phyloP scores from a whole-genome alignment of 2,329 filamentous ascomycete species.

The Plectosphaerella plurivora region DNA sequence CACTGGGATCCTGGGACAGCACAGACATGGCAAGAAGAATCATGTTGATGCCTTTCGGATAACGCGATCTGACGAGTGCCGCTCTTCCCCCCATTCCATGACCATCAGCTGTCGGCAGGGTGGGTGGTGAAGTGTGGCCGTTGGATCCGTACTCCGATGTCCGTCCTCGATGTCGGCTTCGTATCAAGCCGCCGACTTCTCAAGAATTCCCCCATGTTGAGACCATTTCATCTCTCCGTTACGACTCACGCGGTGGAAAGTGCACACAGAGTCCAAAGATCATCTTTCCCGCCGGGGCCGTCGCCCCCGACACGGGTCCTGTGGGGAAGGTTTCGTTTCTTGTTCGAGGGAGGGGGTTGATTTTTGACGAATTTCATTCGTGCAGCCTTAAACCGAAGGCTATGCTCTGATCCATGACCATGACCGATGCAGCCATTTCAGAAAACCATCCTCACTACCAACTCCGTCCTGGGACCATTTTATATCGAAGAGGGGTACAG shows the following conservation, averaged over 20 bases:
- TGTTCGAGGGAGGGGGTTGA: constrained; percentile 9
- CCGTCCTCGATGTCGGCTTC: neutral
- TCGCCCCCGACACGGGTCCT: too few relatives aligned
- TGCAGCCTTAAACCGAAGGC: constrained; percentile 48
- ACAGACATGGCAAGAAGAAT: neutral
- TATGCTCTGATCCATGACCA: constrained; percentile 51
- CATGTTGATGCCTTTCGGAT: neutral
- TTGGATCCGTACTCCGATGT: neutral
- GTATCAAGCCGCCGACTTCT: neutral
- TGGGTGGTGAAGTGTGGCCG: neutral
- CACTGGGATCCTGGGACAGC: neutral
- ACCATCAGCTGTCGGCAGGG: neutral
- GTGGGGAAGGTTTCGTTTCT: constrained; percentile 2
- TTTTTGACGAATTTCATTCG: constrained; percentile 48
- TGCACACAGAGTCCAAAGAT: constrained; percentile 6
- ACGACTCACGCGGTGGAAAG: neutral
- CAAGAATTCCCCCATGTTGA: neutral
- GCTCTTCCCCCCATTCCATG: neutral
- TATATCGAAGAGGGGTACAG: constrained; percentile 98
- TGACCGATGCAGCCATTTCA: constrained; percentile 56
- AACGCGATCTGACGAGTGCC: neutral
- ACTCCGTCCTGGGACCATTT: constrained; percentile 52
- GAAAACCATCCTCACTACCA: constrained; percentile 58
- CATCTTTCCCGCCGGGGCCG: constrained; percentile 6
- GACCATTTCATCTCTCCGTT: neutral